A percentile compares a stretch with the other conserved stretches of the same genome.
These are phyloP conservation scores for Candida railenensis DNA, from an alignment of 805 yeast genomes.

Conservation along the genomic window DNA sequence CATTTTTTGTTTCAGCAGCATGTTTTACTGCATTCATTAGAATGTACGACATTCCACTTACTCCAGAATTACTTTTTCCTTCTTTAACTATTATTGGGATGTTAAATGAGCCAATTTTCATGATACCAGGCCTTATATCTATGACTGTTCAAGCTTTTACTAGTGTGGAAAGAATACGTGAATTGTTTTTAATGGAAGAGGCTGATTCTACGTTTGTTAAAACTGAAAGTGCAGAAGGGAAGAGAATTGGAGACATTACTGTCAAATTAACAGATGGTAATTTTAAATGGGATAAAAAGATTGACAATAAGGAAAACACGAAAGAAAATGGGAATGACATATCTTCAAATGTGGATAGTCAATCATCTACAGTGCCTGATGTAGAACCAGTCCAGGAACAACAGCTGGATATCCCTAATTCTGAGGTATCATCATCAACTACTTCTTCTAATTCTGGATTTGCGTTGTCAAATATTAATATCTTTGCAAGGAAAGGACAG, in stretches of 20 bases:
- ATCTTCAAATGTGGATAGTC: constrained; percentile 20
- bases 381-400: constrained; percentile 2
- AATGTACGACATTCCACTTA: constrained; percentile 22
- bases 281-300: constrained; percentile 11
- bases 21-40: constrained; percentile 27
- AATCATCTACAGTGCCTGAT: constrained; percentile 9
- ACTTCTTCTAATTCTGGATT: constrained; percentile 12
- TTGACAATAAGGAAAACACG: constrained; percentile 20
- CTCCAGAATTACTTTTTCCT: constrained; percentile 40
- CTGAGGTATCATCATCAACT: constrained; percentile 35
- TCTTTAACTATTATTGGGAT: constrained; percentile 36
- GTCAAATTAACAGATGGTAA: constrained; percentile 19
- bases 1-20: constrained; percentile 34
- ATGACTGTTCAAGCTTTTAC: constrained; percentile 28
- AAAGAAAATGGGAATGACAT: constrained; percentile 21
- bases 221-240: constrained; percentile 31
- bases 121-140: constrained; percentile 31
- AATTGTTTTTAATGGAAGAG: constrained; percentile 34
- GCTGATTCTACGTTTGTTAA: constrained; percentile 38
- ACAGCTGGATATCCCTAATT: constrained; percentile 19
- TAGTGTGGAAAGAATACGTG: constrained; percentile 30
- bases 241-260: constrained; percentile 14
- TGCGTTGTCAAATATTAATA: constrained; percentile 31
- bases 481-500: constrained; percentile 30
- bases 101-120: constrained; percentile 33